phyloP scores from a whole-genome alignment of 306 rosid species.

The Lathyrus tuberosus region DNA sequence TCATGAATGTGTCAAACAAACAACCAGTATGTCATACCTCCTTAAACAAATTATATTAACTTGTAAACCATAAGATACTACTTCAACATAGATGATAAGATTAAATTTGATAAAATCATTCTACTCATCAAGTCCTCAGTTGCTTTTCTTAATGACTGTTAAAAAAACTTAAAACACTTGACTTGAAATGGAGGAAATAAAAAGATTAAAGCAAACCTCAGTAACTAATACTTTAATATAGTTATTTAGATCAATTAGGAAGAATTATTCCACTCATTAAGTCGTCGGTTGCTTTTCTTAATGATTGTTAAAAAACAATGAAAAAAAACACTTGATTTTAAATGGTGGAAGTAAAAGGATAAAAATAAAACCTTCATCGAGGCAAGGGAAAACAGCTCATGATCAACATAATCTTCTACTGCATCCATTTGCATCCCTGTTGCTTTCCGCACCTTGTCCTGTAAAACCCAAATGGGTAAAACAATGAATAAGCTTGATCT shows the following conservation, averaged over 20 bases:
- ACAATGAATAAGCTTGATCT: constrained; percentile 30
- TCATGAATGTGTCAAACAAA: constrained; percentile 10
- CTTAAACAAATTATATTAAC: not conserved
- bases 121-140: not conserved
- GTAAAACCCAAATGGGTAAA: constrained; percentile 32
- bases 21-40: not conserved
- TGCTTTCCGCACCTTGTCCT: constrained; percentile 91
- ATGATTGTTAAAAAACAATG: not conserved
- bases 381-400: constrained; percentile 80
- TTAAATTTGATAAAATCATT: not conserved
- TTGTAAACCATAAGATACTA: constrained; percentile 3
- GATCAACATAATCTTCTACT: constrained; percentile 72
- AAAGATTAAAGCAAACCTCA: constrained; percentile 52
- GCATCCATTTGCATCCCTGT: constrained; percentile 89
- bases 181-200: not conserved
- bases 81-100: not conserved
- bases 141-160: not conserved
- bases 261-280: not conserved
- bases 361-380: constrained; percentile 75
- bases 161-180: not conserved
- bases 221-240: not conserved
- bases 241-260: too few species aligned
- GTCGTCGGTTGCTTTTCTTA: not conserved
- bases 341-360: constrained; percentile 2
- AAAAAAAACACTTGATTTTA: not conserved